Base-by-base conservation (phyloP, 352 stramenopile genomes). In the Pythium rhizo-oryzae region DNA sequence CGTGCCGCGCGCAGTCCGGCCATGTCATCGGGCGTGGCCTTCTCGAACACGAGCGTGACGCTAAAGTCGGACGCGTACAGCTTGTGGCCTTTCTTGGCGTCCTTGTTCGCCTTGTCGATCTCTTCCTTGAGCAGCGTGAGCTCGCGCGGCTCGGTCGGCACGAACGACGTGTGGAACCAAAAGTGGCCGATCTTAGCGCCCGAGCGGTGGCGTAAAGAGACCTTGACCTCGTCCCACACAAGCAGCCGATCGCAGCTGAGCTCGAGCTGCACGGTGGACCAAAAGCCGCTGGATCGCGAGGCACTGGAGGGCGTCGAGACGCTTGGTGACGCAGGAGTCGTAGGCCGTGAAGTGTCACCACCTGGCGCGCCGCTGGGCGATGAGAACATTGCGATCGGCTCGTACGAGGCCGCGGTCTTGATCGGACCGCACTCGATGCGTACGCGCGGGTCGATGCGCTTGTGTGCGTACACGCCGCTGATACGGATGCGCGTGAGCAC, bases 91-190 rank as follows among this genome's bases (percentile, higher is more conserved):
- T 81, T 83, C 59, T 93, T 93, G 62, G 61, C 62, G 65, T 93
- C 84, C 62, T 90, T 91, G 24, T 87, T 68, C 21, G 81, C 62
- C 53, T 90, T 89, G 78, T 93, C 84, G 53, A 93, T 90, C 70
- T 90, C 84, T 33, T 67, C 65, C 54, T 93, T 93, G 13, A 65
- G 33, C 18, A 92, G 30, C 43, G 57, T 50, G 15, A 93, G 63
- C 68, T 82, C 72, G 44, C 77, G 55, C 19, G 68, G 43, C 19
- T 62, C 72, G n/a, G 60, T 61, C 15, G 59, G 43, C 21, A 93
- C 59, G 39, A 93, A 93, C n/a, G 84, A 69, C 11, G 84, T 89
- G 72, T 93, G 84, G 69, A 93, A 89, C 84, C 84, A 93, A 70
- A 91, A 85, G 59, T 93, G 75, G 2, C 84, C 84, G 19, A 93